phyloP scores from a whole-genome alignment of 306 rosid genomes.

The Lablab purpureus region DNA sequence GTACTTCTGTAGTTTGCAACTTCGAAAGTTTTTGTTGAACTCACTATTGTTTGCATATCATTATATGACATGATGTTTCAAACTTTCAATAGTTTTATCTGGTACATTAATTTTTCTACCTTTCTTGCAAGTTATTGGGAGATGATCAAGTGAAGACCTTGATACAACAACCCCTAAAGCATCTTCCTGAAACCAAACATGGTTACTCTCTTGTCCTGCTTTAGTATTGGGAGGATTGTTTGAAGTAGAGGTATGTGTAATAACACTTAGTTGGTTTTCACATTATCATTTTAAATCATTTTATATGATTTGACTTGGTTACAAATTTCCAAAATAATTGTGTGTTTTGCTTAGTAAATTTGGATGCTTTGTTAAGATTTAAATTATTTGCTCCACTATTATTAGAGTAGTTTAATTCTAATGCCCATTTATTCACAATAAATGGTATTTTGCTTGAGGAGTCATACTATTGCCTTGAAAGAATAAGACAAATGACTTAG shows the following conservation, averaged over 20 bases:
- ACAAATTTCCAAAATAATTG: conserved; percentile 19
- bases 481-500: too few species aligned
- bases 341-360: conserved; percentile 9
- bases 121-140: conserved; percentile 74
- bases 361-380: not conserved
- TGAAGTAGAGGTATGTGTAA: conserved; percentile 81
- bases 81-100: conserved; percentile 17
- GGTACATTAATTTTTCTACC: conserved; percentile 35
- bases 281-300: conserved; percentile 1
- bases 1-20: conserved; percentile 18
- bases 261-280: conserved; percentile 14
- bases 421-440: not conserved
- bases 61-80: not conserved
- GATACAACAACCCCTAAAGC: conserved; percentile 71
- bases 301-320: conserved; percentile 19
- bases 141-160: conserved; percentile 87
- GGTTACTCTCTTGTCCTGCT: conserved; percentile 89
- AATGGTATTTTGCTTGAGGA: not conserved
- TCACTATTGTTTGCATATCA: not conserved
- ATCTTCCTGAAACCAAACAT: conserved; percentile 82
- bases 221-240: conserved; percentile 96
- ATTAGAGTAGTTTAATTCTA: conserved; percentile 12
- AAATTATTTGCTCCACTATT: conserved; percentile 1
- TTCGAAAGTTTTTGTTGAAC: not conserved
- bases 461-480: not conserved